Evolutionary conservation across 495 filamentous ascomycete species (phyloP).

Genomic region (Podospora didyma): DNA sequence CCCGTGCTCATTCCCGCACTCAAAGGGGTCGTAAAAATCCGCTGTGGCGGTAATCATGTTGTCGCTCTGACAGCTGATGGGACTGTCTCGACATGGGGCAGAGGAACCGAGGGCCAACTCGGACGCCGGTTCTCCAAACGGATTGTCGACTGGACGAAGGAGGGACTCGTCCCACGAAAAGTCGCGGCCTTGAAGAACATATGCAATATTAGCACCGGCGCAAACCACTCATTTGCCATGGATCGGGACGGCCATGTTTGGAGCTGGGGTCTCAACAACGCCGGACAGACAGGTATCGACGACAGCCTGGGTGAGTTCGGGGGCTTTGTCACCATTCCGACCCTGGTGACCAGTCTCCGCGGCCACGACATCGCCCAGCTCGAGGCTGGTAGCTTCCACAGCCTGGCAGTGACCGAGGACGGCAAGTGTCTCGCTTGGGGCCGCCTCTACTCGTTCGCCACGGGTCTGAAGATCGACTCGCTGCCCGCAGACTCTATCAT

Average conservation of each 20-base stretch:
- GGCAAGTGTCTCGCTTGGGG: not conserved
- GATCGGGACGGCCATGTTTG: not conserved
- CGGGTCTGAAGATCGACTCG: not conserved
- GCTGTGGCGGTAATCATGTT: not conserved
- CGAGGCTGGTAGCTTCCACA: not conserved
- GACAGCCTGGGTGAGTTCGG: not conserved
- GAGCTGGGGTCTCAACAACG: constrained; percentile 2
- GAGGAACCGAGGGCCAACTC: not conserved
- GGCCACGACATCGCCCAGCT: not conserved
- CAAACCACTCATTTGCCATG: not conserved
- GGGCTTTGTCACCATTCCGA: not conserved
- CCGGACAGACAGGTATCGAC: not conserved
- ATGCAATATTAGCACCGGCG: not conserved
- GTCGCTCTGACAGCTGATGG: not conserved
- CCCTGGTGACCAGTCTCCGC: not conserved
- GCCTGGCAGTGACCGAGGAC: not conserved
- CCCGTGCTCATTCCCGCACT: not conserved
- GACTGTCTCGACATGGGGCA: not conserved
- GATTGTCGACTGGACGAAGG: not conserved
- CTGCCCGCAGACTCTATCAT: not conserved
- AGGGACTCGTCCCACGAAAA: not conserved
- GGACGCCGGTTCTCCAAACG: not conserved
- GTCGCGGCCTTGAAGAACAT: not conserved
- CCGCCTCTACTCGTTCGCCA: not conserved
- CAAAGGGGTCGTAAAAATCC: not conserved